These are phyloP conservation scores for Plectosphaerella plurivora DNA, from an alignment of 2,329 filamentous ascomycete genomes.

Conservation along the genomic window DNA sequence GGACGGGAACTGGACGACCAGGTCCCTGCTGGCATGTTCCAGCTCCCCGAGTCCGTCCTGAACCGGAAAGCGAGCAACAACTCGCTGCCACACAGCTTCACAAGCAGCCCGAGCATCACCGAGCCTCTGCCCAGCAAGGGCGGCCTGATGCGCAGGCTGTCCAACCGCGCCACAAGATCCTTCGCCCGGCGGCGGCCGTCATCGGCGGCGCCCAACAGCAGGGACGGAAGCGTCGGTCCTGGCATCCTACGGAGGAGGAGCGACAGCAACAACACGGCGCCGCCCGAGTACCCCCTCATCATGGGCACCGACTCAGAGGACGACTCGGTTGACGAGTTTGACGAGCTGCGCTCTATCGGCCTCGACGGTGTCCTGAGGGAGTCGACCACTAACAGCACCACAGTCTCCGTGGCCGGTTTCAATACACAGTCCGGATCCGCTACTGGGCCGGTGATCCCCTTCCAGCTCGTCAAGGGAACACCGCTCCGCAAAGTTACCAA, in stretches of 20 bases:
- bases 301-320: constrained; percentile 52
- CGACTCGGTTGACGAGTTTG: constrained; percentile 48
- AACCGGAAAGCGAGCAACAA: constrained; percentile 54
- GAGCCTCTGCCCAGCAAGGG: constrained; percentile 33
- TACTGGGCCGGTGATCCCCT: constrained; percentile 70
- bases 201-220: constrained; percentile 69
- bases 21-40: constrained; percentile 50
- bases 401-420: constrained; percentile 40
- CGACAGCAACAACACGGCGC: constrained; percentile 75
- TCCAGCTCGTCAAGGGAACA: constrained; percentile 73
- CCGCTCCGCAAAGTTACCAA: constrained; percentile 79
- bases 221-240: constrained; percentile 85
- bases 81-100: constrained; percentile 59
- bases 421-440: constrained; percentile 26
- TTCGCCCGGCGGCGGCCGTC: constrained; percentile 68
- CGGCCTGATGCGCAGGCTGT: constrained; percentile 75
- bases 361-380: constrained; percentile 40
- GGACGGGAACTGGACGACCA: constrained; percentile 50
- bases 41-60: constrained; percentile 70
- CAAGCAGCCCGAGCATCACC: constrained; percentile 53
- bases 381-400: constrained; percentile 43
- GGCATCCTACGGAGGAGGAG: constrained; percentile 83
- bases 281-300: constrained; percentile 39
- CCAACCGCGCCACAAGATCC: constrained; percentile 69
- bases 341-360: constrained; percentile 37